Conservation (phyloP, 352 stramenopile species). For the Phytophthora palmivora region DNA sequence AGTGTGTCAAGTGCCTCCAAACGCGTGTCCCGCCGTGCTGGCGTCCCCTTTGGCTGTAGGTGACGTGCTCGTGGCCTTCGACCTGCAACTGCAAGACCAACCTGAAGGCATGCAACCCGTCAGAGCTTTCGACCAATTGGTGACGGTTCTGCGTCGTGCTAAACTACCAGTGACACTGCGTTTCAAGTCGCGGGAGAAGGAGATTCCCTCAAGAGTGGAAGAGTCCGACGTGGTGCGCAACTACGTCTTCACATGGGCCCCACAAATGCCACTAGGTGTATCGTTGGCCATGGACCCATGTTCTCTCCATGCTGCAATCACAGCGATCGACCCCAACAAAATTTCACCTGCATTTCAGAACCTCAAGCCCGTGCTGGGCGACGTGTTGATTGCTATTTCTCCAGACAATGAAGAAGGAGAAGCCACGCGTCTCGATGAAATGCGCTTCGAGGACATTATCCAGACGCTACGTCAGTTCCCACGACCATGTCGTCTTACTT, state of each 20-base stretch:
- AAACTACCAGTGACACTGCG: conserved; percentile 68
- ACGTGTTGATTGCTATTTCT: conserved; percentile 67
- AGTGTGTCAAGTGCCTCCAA: conserved; percentile 72
- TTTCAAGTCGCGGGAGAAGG: conserved; percentile 64
- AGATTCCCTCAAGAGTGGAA: conserved; percentile 45
- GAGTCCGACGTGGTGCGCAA: conserved; percentile 45
- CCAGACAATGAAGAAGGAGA: conserved; percentile 33
- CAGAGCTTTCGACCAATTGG: conserved; percentile 54
- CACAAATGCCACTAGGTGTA: conserved; percentile 61
- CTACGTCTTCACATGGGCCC: conserved; percentile 68
- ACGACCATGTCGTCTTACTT: conserved; percentile 66
- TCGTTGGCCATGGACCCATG: conserved; percentile 84
- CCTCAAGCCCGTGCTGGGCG: conserved; percentile 61
- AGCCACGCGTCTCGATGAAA: conserved; percentile 48
- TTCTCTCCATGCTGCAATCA: conserved; percentile 75
- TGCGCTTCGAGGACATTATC: conserved; percentile 81
- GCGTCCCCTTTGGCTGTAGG: conserved; percentile 60
- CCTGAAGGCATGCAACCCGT: conserved; percentile 42
- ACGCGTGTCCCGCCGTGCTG: conserved; percentile 53
- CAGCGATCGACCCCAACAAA: conserved; percentile 60
- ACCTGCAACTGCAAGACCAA: conserved; percentile 41
- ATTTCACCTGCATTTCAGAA: conserved; percentile 65
- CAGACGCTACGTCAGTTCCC: conserved; percentile 55
- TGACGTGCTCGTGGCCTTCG: conserved; percentile 69
- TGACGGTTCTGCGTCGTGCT: conserved; percentile 56